Base-by-base conservation (phyloP, 179 eudicot species). In the Vitellaria paradoxa region DNA sequence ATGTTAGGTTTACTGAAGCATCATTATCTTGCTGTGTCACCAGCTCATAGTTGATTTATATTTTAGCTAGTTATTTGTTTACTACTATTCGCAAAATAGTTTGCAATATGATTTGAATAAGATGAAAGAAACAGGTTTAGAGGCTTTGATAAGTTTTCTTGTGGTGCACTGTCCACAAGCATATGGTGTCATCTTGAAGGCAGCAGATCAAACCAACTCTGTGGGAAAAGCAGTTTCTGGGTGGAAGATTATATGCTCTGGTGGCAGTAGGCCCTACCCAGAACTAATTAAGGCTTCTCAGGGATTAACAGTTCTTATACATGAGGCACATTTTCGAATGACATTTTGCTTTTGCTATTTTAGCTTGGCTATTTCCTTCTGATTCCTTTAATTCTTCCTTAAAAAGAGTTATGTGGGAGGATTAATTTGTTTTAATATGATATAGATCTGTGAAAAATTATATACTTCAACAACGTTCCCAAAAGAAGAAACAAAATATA, bases 241-340 rank as follows among this genome's bases (percentile, higher is more conserved):
- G 68, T 95, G 99, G 99, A 95, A 95, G 81, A 77, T 93, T 75
- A 98, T 93, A 24, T 95, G 93, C 84, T 95, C 99, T 64, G 99
- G 99, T 42, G 99, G 93, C 78, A 95, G 97, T 15, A 80, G 99
- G 78, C 99, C 99, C 6, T 93, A 97, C 79, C 88, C 87, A 4
- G 86, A 82, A 75, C 81, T 90, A 52, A 76, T 91, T 21, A 85
- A 88, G 84, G 99, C 97, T 73, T 87, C 97, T 53, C 87, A 68
- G 62, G 98, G 91, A 37, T 98, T 98, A 20, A 93, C 99, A 8
- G 91, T 91, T 79, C 92, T 95, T 63, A 95, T 95, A 80, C 98
- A 95, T 46, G 99, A 95, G 98, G 99, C 80, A 84, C 80, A 86
- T 77, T 46, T 2, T 50, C 65, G 4, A 69, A 59, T 73, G 53